These are phyloP conservation scores for Acer campestre DNA, from an alignment of 345 rosid genomes.

Conservation along the genomic window DNA sequence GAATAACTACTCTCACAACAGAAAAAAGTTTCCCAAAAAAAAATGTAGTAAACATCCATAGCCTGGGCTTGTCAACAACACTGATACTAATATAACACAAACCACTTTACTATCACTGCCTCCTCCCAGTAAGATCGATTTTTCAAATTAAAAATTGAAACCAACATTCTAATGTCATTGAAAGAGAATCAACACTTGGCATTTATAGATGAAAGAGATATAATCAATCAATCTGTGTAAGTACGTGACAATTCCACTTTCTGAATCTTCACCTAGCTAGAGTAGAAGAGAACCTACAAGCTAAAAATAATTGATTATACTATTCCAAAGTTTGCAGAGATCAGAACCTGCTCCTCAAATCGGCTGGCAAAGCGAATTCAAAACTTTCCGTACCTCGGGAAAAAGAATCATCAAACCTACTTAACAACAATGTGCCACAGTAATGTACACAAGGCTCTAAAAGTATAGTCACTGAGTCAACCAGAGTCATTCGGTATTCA, in stretches of 20 bases:
- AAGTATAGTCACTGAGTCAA: conserved; percentile 10
- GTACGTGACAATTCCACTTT: background rate
- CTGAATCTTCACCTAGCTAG: conserved; percentile 17
- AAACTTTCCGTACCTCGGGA: conserved; percentile 9
- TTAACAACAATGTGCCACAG: conserved; percentile 14
- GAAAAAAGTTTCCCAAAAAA: no score
- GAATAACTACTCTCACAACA: no score
- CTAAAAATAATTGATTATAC: conserved; percentile 15
- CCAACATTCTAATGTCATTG: no score
- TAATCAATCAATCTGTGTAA: background rate
- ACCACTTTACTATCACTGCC: no score
- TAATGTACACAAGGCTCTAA: conserved; percentile 10
- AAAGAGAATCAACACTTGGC: background rate
- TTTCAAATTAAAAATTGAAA: no score
- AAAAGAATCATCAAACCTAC: conserved; percentile 24
- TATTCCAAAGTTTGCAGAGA: conserved; percentile 12
- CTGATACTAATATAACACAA: no score
- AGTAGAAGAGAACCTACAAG: conserved; percentile 16
- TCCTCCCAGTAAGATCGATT: no score
- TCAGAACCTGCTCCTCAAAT: conserved; percentile 13
- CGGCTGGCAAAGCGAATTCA: background rate
- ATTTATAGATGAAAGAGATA: conserved; percentile 9
- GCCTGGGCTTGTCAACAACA: no score
- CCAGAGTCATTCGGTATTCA: background rate
- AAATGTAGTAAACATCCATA: no score